A percentile compares a stretch with the other conserved stretches of the same genome.
Evolutionary conservation across 169 alveolate genomes (phyloP).

Genomic region (Cyclospora cayetanensis): DNA sequence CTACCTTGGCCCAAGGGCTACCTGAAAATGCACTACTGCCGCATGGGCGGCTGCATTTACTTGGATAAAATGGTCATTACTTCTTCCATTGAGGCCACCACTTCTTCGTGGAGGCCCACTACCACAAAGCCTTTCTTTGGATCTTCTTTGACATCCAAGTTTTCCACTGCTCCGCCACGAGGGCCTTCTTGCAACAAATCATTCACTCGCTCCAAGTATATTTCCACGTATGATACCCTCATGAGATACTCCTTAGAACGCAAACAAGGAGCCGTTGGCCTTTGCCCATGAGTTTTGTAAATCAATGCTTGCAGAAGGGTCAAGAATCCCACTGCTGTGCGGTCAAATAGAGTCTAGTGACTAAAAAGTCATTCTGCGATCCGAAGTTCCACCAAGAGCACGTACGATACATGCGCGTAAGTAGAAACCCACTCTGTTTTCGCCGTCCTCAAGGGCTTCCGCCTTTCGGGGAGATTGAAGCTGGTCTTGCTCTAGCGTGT

Average conservation of each 20-base stretch:
- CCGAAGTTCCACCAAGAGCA: too few relatives aligned
- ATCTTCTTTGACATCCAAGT: conserved; percentile 86
- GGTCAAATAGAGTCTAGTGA: too few relatives aligned
- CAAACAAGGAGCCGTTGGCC: not conserved
- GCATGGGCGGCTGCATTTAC: not conserved
- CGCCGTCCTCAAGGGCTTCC: conserved; percentile 58
- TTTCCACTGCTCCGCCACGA: conserved; percentile 80
- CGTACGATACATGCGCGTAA: too few relatives aligned
- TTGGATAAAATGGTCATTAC: conserved; percentile 79
- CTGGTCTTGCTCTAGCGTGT: conserved; percentile 72
- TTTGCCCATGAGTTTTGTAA: too few relatives aligned
- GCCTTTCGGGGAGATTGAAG: not conserved
- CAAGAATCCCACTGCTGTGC: too few relatives aligned
- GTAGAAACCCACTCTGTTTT: conserved; percentile 50
- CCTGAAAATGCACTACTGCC: not conserved
- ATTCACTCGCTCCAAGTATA: conserved; percentile 88
- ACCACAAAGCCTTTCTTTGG: conserved; percentile 87
- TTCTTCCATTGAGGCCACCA: conserved; percentile 84
- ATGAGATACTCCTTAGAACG: conserved; percentile 80
- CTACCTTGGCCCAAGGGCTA: not conserved
- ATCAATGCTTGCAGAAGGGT: too few relatives aligned
- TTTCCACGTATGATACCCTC: conserved; percentile 86
- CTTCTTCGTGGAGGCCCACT: conserved; percentile 83
- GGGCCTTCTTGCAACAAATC: conserved; percentile 84
- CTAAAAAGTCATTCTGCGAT: too few relatives aligned